These are phyloP conservation scores for Sonneratia alba DNA, from an alignment of 345 rosid species.

Conservation along the genomic window DNA sequence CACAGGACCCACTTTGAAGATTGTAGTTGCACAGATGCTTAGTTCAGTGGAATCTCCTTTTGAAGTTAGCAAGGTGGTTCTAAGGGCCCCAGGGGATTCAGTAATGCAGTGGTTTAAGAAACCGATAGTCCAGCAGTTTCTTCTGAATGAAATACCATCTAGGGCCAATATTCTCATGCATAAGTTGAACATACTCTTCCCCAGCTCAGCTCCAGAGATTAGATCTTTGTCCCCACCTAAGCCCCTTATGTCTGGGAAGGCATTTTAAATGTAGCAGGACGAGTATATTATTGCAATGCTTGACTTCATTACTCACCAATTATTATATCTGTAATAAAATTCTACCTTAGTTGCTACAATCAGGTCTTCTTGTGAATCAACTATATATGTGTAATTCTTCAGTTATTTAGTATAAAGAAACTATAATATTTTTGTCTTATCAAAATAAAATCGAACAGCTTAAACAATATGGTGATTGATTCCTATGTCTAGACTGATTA, in stretches of 20 bases:
- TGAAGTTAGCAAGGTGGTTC: constrained; percentile 89
- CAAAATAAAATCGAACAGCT: background rate
- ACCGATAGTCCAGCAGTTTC: constrained; percentile 94
- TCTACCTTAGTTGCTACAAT: background rate
- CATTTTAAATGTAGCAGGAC: constrained; percentile 3
- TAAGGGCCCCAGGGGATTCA: constrained; percentile 82
- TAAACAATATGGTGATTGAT: background rate
- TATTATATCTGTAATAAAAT: background rate
- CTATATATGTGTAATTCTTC: background rate
- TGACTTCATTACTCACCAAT: background rate
- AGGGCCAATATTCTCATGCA: constrained; percentile 90
- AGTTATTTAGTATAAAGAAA: background rate
- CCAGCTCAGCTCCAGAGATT: constrained; percentile 91
- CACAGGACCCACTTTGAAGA: constrained; percentile 89
- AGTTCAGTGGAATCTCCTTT: constrained; percentile 91
- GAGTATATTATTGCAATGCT: background rate
- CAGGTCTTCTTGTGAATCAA: background rate
- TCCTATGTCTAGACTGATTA: background rate
- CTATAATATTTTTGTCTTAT: background rate
- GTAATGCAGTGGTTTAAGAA: constrained; percentile 98
- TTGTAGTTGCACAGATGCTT: constrained; percentile 84
- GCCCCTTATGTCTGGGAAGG: constrained; percentile 36
- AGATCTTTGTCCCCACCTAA: constrained; percentile 71
- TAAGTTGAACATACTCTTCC: constrained; percentile 74
- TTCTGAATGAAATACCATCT: constrained; percentile 82